Percentiles rank a stretch among this genome's conserved stretches.
These are phyloP conservation scores for Penicillium occitanis DNA, from an alignment of 2,329 filamentous ascomycete genomes.

Conservation along the genomic window DNA sequence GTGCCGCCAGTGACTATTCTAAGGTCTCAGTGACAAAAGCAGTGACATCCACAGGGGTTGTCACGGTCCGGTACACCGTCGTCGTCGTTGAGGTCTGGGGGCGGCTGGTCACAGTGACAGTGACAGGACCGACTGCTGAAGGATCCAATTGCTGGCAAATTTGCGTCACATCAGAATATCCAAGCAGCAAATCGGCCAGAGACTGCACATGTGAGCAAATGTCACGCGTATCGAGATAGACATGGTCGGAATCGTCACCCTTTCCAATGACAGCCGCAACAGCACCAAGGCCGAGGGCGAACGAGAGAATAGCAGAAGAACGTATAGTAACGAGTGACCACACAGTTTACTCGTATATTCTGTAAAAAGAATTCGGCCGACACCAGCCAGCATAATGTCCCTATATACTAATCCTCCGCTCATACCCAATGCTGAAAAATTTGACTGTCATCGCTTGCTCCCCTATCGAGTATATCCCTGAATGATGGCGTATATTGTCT, in stretches of 20 bases:
- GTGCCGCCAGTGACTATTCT: too few relatives aligned
- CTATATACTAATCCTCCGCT: too few relatives aligned
- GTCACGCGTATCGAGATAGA: background rate
- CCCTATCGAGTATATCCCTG: background rate
- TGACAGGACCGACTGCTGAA: background rate
- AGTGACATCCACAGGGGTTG: background rate
- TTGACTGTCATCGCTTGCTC: too few relatives aligned
- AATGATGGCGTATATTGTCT: background rate
- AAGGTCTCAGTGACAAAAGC: background rate
- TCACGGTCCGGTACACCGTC: background rate
- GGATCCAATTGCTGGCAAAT: slow-evolving; percentile 6
- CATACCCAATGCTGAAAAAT: too few relatives aligned
- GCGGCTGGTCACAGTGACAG: background rate
- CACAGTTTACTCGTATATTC: background rate
- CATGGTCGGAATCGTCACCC: background rate
- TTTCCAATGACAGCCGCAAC: background rate
- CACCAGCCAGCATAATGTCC: too few relatives aligned
- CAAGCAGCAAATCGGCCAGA: background rate
- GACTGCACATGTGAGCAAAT: background rate
- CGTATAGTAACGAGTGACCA: background rate
- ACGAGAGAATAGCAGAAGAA: background rate
- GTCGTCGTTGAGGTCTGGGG: background rate
- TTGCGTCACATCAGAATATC: background rate
- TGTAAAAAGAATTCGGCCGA: too few relatives aligned
- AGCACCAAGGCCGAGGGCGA: background rate